A percentile compares a stretch with the other conserved stretches of the same genome.
phyloP scores from a whole-genome alignment of 2,329 filamentous ascomycete genomes.

The Tolypocladium sp. region DNA sequence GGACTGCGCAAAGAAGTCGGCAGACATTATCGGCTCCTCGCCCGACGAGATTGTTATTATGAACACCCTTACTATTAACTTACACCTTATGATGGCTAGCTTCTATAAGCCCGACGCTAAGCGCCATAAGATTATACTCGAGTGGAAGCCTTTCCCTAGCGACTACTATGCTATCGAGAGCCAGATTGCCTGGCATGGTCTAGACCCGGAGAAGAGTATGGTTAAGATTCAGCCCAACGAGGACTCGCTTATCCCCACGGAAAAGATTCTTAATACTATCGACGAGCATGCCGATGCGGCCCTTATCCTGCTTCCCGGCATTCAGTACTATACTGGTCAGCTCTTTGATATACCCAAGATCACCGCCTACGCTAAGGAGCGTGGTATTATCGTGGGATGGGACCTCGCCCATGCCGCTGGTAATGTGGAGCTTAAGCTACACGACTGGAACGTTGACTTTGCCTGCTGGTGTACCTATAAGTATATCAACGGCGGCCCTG shows the following conservation, averaged over 20 bases:
- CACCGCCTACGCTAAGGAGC: slow-evolving; percentile 64
- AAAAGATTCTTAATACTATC: slow-evolving; percentile 63
- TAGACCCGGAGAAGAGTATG: slow-evolving; percentile 59
- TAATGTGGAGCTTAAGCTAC: slow-evolving; percentile 69
- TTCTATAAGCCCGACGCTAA: slow-evolving; percentile 64
- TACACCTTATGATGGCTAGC: slow-evolving; percentile 77
- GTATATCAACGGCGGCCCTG: slow-evolving; percentile 81
- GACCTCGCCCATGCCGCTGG: slow-evolving; percentile 81
- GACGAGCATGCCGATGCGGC: slow-evolving; percentile 66
- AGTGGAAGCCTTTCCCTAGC: slow-evolving; percentile 83
- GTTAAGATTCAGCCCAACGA: slow-evolving; percentile 61
- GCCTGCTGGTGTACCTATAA: slow-evolving; percentile 94
- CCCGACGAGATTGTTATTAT: slow-evolving; percentile 73
- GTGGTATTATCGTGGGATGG: slow-evolving; percentile 71
- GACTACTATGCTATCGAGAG: slow-evolving; percentile 81
- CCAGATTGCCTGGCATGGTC: slow-evolving; percentile 63
- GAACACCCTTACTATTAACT: slow-evolving; percentile 75
- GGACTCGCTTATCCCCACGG: slow-evolving; percentile 54
- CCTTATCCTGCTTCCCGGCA: slow-evolving; percentile 70
- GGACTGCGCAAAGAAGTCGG: slow-evolving; percentile 58
- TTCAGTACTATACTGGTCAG: slow-evolving; percentile 89
- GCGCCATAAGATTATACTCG: slow-evolving; percentile 70
- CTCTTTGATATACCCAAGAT: slow-evolving; percentile 75
- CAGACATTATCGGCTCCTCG: slow-evolving; percentile 69
- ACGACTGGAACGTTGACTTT: slow-evolving; percentile 88